Evolutionary conservation across 2,329 filamentous ascomycete species (phyloP).

Genomic region (Beauveria sp.): DNA sequence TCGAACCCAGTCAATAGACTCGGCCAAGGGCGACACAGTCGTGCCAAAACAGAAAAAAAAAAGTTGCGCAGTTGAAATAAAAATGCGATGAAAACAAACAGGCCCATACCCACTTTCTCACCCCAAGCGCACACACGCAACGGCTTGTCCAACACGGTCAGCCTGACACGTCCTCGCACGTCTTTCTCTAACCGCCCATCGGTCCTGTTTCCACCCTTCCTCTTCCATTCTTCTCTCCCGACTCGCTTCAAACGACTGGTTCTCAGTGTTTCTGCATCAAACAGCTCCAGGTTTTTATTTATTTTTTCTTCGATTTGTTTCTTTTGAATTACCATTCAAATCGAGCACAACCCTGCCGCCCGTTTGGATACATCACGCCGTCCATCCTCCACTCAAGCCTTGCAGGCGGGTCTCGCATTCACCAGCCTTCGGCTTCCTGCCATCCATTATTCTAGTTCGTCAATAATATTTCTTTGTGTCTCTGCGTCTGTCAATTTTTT

Average conservation of each 20-base stretch:
- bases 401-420: conserved; percentile 11
- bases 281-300: not conserved
- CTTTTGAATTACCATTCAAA: not conserved
- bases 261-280: not conserved
- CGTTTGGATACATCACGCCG: not conserved
- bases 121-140: not conserved
- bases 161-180: not conserved
- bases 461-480: not conserved
- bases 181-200: conserved; percentile 3
- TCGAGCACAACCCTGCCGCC: not conserved
- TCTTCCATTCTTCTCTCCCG: not conserved
- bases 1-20: conserved; percentile 10
- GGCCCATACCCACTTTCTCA: not conserved
- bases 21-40: not conserved
- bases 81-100: not conserved
- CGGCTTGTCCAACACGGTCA: not conserved
- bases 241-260: conserved; percentile 1
- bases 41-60: not conserved
- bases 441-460: conserved; percentile 9
- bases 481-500: not conserved
- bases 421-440: conserved; percentile 7
- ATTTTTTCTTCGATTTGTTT: not conserved
- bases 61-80: not conserved
- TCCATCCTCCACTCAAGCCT: conserved; percentile 3
- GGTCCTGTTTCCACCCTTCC: not conserved